Conservation (phyloP, 768 basidiomycete species). For the Fomitopsis serialis region DNA sequence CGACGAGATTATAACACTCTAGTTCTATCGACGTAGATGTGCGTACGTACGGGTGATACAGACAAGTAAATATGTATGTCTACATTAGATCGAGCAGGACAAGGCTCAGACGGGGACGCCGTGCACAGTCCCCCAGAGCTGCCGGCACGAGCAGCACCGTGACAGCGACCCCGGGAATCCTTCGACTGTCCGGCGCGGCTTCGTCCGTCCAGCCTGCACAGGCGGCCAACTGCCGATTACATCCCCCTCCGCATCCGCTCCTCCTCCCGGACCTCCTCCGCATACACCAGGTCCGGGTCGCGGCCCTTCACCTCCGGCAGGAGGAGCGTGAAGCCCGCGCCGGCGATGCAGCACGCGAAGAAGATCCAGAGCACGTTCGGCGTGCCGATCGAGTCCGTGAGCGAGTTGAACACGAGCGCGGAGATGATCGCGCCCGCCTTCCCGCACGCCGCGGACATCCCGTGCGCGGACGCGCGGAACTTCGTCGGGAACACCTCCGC, state of each 20-base stretch:
- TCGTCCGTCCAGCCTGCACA: no score
- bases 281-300: constrained; percentile 43
- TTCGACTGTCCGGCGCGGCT: no score
- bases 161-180: no score
- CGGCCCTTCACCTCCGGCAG: constrained; percentile 48
- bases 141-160: no score
- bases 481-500: constrained; percentile 79
- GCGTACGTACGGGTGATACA: no score
- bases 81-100: no score
- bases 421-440: constrained; percentile 77
- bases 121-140: no score
- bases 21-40: no score
- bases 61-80: no score
- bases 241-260: not conserved
- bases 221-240: constrained; percentile 26
- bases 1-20: no score
- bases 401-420: constrained; percentile 64
- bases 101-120: no score
- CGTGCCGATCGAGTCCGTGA: constrained; percentile 58
- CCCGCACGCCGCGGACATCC: constrained; percentile 67
- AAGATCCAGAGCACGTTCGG: constrained; percentile 71
- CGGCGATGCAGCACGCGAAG: constrained; percentile 55
- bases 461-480: constrained; percentile 70
- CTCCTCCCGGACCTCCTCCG: constrained; percentile 27
- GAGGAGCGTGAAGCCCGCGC: constrained; percentile 45